Base-by-base conservation (phyloP, 2,329 filamentous ascomycete genomes). In the Fusarium coffeatum region DNA sequence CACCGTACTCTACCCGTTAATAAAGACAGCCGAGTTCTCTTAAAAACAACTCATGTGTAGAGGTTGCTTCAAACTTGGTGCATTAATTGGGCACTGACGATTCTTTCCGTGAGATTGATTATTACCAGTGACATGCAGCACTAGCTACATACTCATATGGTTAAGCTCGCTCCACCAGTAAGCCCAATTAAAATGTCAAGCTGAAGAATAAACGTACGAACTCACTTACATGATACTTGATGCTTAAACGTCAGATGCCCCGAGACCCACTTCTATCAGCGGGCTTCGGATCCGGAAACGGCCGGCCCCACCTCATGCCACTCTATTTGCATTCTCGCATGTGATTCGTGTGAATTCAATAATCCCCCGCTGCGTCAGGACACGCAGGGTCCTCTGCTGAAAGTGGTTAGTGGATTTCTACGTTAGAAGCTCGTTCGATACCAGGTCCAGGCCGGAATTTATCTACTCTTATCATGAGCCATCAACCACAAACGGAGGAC, bases 261-360 rank as follows among this genome's bases (percentile, higher is more conserved):
- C 61, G 54, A 25, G 62, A 66, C 49, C 66, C 62, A 72, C 68
- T 27, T 22, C 45, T 45, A 42, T 40, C 25, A 58, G 47, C 64
- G 42, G 55, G 22, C 58, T 40, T 59, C 72, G 55, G 61, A 46
- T 37, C 66, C 61, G 68, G 68, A 45, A 70, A 65, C 43, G 63
- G 47, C 61, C 70, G 72, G 72, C 72, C 71, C 72, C 72, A 70
- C 66, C 55, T 66, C 45, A 55, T 68, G 59, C 68, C 68, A 71
- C 68, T 58, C 59, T 71, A 63, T 48, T n/a, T 47, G 34, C 37
- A 12, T 46, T 34, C 47, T 51, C 42, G 55, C 42, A 43, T 30
- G 32, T 69, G 37, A 51, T 58, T 63, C 53, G 55, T 37, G 40
- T 57, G 41, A 65, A 58, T 68, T 59, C 34, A 28, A 42, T 23